These are phyloP conservation scores for Backusella tarrabulga DNA, from an alignment of 192 early-diverging fungal genomes.

Conservation along the genomic window DNA sequence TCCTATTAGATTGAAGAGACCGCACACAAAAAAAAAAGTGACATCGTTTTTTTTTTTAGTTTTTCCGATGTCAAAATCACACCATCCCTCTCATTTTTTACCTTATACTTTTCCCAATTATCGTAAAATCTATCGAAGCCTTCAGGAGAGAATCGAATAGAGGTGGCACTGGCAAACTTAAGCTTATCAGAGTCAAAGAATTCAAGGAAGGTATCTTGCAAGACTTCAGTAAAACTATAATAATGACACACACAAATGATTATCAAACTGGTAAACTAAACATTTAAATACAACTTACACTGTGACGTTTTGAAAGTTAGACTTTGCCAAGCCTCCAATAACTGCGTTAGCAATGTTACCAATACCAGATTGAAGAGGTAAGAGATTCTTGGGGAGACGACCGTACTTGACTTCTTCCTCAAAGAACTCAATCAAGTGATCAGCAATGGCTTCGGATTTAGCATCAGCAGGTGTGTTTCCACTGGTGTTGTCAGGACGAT, in stretches of 20 bases:
- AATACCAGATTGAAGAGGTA: slow-evolving; percentile 41
- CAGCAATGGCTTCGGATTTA: slow-evolving; percentile 28
- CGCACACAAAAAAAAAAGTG: neutral
- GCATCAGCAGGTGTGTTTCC: slow-evolving; percentile 28
- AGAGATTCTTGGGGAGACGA: slow-evolving; percentile 31
- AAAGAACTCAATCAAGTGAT: slow-evolving; percentile 39
- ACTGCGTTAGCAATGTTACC: slow-evolving; percentile 45
- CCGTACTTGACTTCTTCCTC: slow-evolving; percentile 40
- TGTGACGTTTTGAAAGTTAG: slow-evolving; percentile 34
- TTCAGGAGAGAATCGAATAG: slow-evolving; percentile 39
- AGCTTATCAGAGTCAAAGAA: slow-evolving; percentile 38
- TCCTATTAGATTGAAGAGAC: slow-evolving; percentile 18
- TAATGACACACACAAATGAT: neutral
- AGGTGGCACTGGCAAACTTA: slow-evolving; percentile 33
- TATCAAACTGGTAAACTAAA: neutral
- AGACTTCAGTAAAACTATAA: slow-evolving; percentile 38
- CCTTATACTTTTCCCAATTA: slow-evolving; percentile 37
- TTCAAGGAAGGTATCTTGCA: slow-evolving; percentile 43
- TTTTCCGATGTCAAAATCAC: neutral
- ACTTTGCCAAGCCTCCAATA: slow-evolving; percentile 39
- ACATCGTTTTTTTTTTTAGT: neutral
- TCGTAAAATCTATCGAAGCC: slow-evolving; percentile 40
- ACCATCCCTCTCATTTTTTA: neutral
- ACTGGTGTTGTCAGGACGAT: slow-evolving; percentile 29
- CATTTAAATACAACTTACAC: slow-evolving; percentile 33